Base-by-base conservation (phyloP, 202 grass and related monocot species). In the Setaria viridis region DNA sequence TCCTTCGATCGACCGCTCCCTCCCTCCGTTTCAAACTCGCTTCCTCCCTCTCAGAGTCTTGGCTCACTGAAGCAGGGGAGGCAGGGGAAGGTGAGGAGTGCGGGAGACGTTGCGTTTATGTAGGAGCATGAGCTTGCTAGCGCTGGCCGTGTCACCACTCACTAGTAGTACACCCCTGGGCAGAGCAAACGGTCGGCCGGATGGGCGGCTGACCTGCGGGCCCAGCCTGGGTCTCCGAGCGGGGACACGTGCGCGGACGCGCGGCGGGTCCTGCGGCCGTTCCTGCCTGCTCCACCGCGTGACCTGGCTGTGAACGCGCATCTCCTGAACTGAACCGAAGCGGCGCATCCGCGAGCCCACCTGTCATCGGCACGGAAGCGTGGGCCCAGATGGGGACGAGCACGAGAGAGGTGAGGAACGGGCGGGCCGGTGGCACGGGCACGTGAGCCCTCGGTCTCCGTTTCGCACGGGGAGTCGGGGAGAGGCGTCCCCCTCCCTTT, bases 171-270 rank as follows among this genome's bases (percentile, higher is more conserved):
- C 34, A 17, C 29, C 3, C 10, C 13, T 9, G 16, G 33, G 20
- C 17, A 30, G 45, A 35, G 48, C 20, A 53, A 63, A 72, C 54
- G 77, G 85, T 58, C 37, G 85, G 83, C 66, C 16, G 25, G 11
- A 6, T 21, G 19, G 21, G 8, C 19, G 4, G 6, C 58, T 63
- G 58, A 65, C 45, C 1, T 0, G 2, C 8, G 33, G 62, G 48
- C 8, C 60, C 33, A 45, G 0, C n/a, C 2, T 13, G 3, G 17
- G 5, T 15, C 30, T 7, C 4, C 6, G 5, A 15, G 12, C 2
- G 3, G 0, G 13, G 50, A 15, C 25, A 77, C 73, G 50, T 59
- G 39, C 21, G 17, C 29, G 30, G 74, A 70, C 73, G 75, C 83
- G 82, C 50, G 63, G 62, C 72, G 62, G 14, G 58, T 32, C 60